Conservation (phyloP, 2,329 filamentous ascomycete genomes). For the Nemania abortiva region DNA sequence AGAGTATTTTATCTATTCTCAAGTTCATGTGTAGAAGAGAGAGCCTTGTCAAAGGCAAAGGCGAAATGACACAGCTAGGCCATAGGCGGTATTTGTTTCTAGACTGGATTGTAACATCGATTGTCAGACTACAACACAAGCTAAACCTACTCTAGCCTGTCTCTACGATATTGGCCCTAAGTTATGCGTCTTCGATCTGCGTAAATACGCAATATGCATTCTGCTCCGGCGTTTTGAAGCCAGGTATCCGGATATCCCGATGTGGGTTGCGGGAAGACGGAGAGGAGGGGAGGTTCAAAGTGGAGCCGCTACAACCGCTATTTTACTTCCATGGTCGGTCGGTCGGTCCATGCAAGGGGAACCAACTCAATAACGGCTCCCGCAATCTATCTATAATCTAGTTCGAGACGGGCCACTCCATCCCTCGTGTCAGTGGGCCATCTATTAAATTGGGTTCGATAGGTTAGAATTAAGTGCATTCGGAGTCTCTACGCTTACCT, state of each 20-base stretch:
- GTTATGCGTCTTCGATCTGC: background rate
- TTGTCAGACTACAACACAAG: no score
- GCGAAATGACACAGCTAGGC: no score
- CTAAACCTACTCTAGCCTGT: no score
- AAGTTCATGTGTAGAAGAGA: no score
- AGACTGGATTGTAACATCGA: no score
- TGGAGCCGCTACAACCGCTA: constrained; percentile 10
- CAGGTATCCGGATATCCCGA: background rate
- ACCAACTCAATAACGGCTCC: no score
- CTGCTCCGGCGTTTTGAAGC: background rate
- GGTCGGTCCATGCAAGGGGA: background rate
- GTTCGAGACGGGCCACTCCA: no score
- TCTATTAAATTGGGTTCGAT: no score
- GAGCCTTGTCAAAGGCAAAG: no score
- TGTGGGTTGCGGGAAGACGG: background rate
- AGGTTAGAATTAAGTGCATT: background rate
- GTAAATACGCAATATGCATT: background rate
- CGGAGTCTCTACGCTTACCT: background rate
- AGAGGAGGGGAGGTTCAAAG: constrained; percentile 34
- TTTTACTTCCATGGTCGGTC: background rate
- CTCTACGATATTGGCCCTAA: background rate
- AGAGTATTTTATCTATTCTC: no score
- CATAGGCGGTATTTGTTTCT: no score
- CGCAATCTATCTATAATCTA: no score
- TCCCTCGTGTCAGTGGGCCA: background rate